Evolutionary conservation across 2,329 filamentous ascomycete species (phyloP), one percentile per base, ranked within the genome.

Genomic region (Paramyrothecium sp.): DNA sequence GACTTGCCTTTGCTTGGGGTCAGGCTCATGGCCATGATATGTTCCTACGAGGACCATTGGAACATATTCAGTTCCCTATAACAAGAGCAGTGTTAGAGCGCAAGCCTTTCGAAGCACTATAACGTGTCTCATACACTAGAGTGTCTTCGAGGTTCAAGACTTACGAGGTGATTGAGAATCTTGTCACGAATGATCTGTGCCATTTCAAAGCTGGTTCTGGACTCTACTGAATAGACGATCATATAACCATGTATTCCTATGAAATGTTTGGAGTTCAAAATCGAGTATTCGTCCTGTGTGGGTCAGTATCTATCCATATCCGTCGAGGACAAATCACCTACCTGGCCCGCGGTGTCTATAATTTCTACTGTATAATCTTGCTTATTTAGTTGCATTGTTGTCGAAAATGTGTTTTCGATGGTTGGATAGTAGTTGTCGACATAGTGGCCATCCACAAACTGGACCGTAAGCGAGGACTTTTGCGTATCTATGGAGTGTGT

Each of bases 181-280:
- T 98, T 99, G 73, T 98, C 94, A 23, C 93, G 84, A 64, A 99
- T 97, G 59, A 97, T 92, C 69, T 91, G 87, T 53, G 97, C 89
- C 94, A 98, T 99, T 73, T 99, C 95, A 70, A 97, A 98, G 11
- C 92, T 96, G 66, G 95, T 90, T 69, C 91, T 87, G 52, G 91
- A 97, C 21, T 91, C 90, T 53, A 99, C 93, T n/a, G 93, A 97
- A 77, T 99, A 99, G 52, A 97, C 94, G 59, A 99, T 89, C 85
- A 99, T 92, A 75, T 98, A 99, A 56, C 95, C 95, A 79, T 99
- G 95, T 65, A 98, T 98, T 61, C 95, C 95, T 73, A 99, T 98
- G 69, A 98, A 98, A 73, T 98, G 94, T 79, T 98, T 98, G 61
- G 91, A 96, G 76, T 97, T 98, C 60, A 99, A 82, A 63, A 98